Base-by-base conservation (phyloP, 1,284 basidiomycete genomes). In the Ustanciosporium gigantosporum region DNA sequence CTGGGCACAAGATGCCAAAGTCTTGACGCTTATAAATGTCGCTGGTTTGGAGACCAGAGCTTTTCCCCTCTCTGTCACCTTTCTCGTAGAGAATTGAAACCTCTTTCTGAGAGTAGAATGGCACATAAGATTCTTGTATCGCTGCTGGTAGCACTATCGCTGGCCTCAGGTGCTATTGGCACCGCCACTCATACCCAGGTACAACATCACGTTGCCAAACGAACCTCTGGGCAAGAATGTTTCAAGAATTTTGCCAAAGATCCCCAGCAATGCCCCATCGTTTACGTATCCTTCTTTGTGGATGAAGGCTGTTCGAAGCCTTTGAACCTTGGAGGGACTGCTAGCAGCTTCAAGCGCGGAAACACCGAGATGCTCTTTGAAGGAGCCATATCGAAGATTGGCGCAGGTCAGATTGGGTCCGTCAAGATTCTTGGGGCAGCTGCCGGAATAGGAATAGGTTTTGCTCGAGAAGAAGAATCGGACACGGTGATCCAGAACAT, bases 301-400 rank as follows among this genome's bases (percentile, higher is more conserved):
- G 59, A 62, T 15, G 27, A 19, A 3, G 14, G 31, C 0, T 62
- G 59, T 38, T 16, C 23, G 15, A 15, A 44, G 25, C 52, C 59
- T n/a, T 41, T 47, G 11, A 3, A 15, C 4, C 52, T 56, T 5
- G 23, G 24, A 2, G 31, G 27, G 3, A 40, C 22, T 5, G 5
- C 6, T 3, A 45, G 17, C 32, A 19, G 36, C 13, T 11, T 52
- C 14, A 44, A 44, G 31, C 36, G 49, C 17, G 45, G 35, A 34
- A 62, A 62, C 36, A 29, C 37, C 29, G 37, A 62, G 39, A 44
- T 62, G 52, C 22, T 48, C 13, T 62, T 42, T 11, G 59, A 62
- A 3, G 41, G 47, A 3, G 23, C 52, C 1, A 37, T 62, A 2
- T 25, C 59, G 20, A 40, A 44, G 21, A 14, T 52, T 23, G 17